phyloP scores from a whole-genome alignment of 78 protist species.

The Monocercomonoides exilis region DNA sequence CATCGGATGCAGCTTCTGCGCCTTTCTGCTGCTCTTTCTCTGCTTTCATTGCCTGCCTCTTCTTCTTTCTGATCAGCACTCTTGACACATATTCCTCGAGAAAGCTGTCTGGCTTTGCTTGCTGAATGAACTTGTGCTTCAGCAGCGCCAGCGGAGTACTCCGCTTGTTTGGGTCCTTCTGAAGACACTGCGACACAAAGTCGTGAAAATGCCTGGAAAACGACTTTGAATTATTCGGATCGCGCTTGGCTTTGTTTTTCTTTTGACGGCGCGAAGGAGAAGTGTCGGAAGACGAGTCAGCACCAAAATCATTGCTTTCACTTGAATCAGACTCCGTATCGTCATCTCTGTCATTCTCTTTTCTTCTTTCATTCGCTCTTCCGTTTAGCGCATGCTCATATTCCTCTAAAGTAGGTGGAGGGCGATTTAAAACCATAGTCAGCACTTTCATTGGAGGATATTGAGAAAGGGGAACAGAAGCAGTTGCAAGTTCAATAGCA shows the following conservation, averaged over 20 bases:
- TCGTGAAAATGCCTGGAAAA: not conserved
- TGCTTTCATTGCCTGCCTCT: too few relatives aligned
- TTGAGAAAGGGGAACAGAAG: not conserved
- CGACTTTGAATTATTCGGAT: not conserved
- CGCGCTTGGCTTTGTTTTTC: too few relatives aligned
- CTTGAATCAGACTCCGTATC: too few relatives aligned
- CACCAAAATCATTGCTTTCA: too few relatives aligned
- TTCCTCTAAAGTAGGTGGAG: not conserved
- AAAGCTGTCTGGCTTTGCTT: not conserved
- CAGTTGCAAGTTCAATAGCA: not conserved
- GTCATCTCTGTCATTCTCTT: too few relatives aligned
- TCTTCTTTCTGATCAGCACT: not conserved
- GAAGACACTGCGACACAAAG: not conserved
- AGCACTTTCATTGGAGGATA: conserved; percentile 2
- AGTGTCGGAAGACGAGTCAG: too few relatives aligned
- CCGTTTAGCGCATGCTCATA: too few relatives aligned
- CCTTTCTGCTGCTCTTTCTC: too few relatives aligned
- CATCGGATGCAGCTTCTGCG: too few relatives aligned
- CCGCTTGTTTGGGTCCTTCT: not conserved
- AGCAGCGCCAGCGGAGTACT: not conserved
- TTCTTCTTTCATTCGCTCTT: too few relatives aligned
- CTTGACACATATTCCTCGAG: not conserved
- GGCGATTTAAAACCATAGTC: not conserved
- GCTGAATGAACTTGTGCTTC: not conserved
- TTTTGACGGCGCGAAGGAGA: too few relatives aligned